A percentile compares a stretch with the other conserved stretches of the same genome.
phyloP scores from a whole-genome alignment of 768 basidiomycete species.

The Suillus alpinus region DNA sequence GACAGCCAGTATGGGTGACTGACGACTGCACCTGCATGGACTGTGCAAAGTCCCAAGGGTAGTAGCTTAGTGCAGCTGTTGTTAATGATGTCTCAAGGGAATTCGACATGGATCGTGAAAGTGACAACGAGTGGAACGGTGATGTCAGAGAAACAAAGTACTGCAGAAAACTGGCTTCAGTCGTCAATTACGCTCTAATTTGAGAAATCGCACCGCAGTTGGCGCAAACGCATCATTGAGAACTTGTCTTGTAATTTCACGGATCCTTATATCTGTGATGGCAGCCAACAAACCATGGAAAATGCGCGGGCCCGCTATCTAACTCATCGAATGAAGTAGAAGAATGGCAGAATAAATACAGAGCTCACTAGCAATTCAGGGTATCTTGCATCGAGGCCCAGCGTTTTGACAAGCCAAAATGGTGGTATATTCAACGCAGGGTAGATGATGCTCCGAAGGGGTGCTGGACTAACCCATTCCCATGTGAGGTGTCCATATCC shows the following conservation, averaged over 20 bases:
- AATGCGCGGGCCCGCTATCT: slow-evolving; percentile 76
- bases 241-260: slow-evolving; percentile 53
- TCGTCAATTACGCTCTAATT: neutral
- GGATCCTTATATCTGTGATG: slow-evolving; percentile 74
- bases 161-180: slow-evolving; percentile 36
- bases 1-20: slow-evolving; percentile 18
- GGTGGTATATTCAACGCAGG: slow-evolving; percentile 78
- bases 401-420: slow-evolving; percentile 65
- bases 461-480: slow-evolving; percentile 80
- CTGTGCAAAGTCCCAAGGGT: slow-evolving; percentile 60
- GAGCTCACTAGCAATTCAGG: slow-evolving; percentile 61
- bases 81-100: slow-evolving; percentile 88
- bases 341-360: neutral
- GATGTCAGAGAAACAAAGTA: slow-evolving; percentile 78
- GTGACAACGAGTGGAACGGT: slow-evolving; percentile 80
- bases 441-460: slow-evolving; percentile 80
- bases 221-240: slow-evolving; percentile 57
- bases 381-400: slow-evolving; percentile 46
- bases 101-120: slow-evolving; percentile 89
- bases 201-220: slow-evolving; percentile 53
- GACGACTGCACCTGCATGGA: slow-evolving; percentile 24
- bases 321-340: slow-evolving; percentile 6
- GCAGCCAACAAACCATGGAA: slow-evolving; percentile 78
- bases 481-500: slow-evolving; percentile 92
- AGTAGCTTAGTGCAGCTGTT: slow-evolving; percentile 70